Base-by-base conservation (phyloP, 352 stramenopile species). In the Phytophthora quininea region DNA sequence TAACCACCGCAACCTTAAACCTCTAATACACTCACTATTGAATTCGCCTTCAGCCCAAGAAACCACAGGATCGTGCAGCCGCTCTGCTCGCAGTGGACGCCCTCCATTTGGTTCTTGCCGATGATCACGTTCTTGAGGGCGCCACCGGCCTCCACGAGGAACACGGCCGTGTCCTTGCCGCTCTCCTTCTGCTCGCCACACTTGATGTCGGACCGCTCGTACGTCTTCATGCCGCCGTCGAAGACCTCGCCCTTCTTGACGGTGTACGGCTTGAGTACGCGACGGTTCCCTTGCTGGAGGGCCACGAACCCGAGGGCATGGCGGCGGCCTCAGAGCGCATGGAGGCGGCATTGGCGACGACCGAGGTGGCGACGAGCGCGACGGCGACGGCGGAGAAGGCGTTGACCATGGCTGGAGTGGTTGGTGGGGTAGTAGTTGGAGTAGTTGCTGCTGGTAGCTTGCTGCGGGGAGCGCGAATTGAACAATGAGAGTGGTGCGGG, bases 251-350 rank as follows among this genome's bases (percentile, higher is more conserved):
- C 43, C 43, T 49, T 49, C 43, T 49, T 49, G 43, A 49, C 43
- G 1, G 3, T 29, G 43, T 49, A 29, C 8, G 43, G 43, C 43
- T 27, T 6, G 8, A 30, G 43, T 30, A 49, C 3, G 15, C 7
- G 8, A 38, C 51, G 1, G 31, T 47, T 3, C 51, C 51, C 32
- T 58, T 46, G 51, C 51, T 58, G 29, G 32, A 27, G 51, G 51
- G 51, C 51, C 51, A 58, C 9, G 51, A 31, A 14, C 51, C 51
- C 2, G 9, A 9, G 31, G 51, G 51, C 51, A 58, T 58, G 29
- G 32, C 29, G 29, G 51, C 51, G 12, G 51, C 51, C 51, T 58
- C 51, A 10, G 51, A 58, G 15, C 51, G 51, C 51, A 58, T 58
- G 31, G 35, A 46, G 14, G 43, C 43, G 19, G 43, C 43, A n/a